Base-by-base conservation (phyloP, 192 early-diverging fungal species). In the Dispira parvispora region DNA sequence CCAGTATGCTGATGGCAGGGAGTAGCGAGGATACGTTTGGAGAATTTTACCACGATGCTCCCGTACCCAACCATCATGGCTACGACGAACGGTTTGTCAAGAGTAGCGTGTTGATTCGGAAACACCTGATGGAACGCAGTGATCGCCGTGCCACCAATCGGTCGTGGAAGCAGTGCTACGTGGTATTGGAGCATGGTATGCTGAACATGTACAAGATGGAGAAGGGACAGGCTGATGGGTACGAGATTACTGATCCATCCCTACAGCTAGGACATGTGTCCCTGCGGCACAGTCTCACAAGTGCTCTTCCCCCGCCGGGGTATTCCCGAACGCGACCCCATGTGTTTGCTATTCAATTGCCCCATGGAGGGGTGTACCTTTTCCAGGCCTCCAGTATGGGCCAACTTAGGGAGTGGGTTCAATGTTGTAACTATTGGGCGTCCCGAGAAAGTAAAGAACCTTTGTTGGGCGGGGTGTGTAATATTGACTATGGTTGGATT, bases 401-500 rank as follows among this genome's bases (percentile, higher is more conserved):
- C 21, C 82, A 83, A 52, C 75, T 91, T 38, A 80, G 81, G 32
- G 84, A 82, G 60, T 98, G 95, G 95, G 87, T 89, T 0, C 66
- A 80, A 0, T 88, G 86, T 8, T 88, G 93, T 65, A 98, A 96
- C 71, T 91, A 87, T 67, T 98, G 93, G 93, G 92, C 93, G 1
- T 90, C 92, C 14, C 69, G 92, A 27, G 84, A 83, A 50, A 90
- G 86, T 62, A 92, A 88, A 70, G 91, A 91, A 64, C 95, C 95
- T 1, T 71, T 96, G 67, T 67, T 78, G 10, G 93, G 94, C 45
- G 89, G 88, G 32, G 84, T 91, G 2, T 84, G 88, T 62, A 96
- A 89, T 63, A 82, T 88, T 72, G 95, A 98, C 64, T 95, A 90
- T 63, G 95, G 95, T 3, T 98, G 95, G 95, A 82, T 84, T 58